Percentiles rank a stretch among this genome's conserved stretches.
phyloP scores from a whole-genome alignment of 163 green algal species.

The Scenedesmus sp. region DNA sequence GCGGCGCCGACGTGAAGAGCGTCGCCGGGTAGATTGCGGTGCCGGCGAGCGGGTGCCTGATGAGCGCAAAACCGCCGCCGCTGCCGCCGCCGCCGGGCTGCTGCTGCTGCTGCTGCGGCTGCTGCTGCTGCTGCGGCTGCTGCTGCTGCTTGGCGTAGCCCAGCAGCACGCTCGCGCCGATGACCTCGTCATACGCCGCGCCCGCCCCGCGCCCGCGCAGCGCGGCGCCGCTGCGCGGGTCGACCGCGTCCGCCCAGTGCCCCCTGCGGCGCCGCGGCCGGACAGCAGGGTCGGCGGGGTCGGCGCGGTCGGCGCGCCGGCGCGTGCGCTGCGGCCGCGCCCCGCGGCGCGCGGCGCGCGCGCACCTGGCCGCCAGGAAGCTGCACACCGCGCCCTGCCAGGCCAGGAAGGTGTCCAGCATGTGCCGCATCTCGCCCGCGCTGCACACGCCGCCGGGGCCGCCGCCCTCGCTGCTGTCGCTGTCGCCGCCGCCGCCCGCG shows the following conservation, averaged over 20 bases:
- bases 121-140: constrained; percentile 8
- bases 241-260: constrained; percentile 43
- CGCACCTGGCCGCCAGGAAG: constrained; percentile 23
- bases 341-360: neutral
- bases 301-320: no score
- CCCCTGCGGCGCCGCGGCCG: constrained; percentile 20
- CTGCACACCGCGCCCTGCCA: constrained; percentile 39
- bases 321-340: no score
- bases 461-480: constrained; percentile 7
- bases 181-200: constrained; percentile 43
- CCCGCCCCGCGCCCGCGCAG: constrained; percentile 12
- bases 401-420: constrained; percentile 37
- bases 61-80: neutral
- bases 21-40: constrained; percentile 49
- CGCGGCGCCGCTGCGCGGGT: constrained; percentile 43
- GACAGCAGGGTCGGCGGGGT: no score
- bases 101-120: neutral
- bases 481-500: neutral
- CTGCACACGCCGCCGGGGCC: constrained; percentile 5
- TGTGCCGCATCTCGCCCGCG: constrained; percentile 14
- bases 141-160: constrained; percentile 26
- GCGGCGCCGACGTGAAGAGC: constrained; percentile 46
- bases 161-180: constrained; percentile 47
- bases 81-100: constrained; percentile 36
- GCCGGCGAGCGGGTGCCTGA: constrained; percentile 41